Evolutionary conservation across 2,329 filamentous ascomycete genomes (phyloP).

Genomic region (Penicillium sp.): DNA sequence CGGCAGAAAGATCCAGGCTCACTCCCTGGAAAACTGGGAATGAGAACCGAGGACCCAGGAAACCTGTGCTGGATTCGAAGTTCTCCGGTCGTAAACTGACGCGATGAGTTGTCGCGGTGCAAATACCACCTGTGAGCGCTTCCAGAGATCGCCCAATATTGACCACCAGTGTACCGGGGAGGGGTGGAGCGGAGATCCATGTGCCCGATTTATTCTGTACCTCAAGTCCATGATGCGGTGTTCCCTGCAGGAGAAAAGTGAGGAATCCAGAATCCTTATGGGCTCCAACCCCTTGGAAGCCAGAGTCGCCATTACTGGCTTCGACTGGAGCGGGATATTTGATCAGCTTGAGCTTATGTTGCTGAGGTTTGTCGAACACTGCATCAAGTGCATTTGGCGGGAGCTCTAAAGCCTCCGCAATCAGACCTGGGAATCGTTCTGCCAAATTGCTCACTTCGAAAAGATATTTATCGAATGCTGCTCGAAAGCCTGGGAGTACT

Average conservation of each 20-base stretch:
- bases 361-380: constrained; percentile 37
- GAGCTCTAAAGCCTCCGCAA: constrained; percentile 38
- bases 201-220: constrained; percentile 50
- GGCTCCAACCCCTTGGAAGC: constrained; percentile 45
- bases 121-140: constrained; percentile 38
- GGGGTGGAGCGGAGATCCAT: constrained; percentile 50
- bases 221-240: constrained; percentile 48
- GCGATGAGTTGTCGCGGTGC: constrained; percentile 40
- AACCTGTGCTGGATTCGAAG: constrained; percentile 27
- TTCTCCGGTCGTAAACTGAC: constrained; percentile 32
- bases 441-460: constrained; percentile 28
- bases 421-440: constrained; percentile 29
- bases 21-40: constrained; percentile 42
- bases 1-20: constrained; percentile 34
- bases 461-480: constrained; percentile 33
- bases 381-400: constrained; percentile 29
- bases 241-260: constrained; percentile 52
- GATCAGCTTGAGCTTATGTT: constrained; percentile 42
- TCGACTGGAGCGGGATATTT: constrained; percentile 46
- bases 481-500: constrained; percentile 34
- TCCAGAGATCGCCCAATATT: constrained; percentile 49
- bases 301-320: constrained; percentile 20
- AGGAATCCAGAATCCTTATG: constrained; percentile 55
- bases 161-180: constrained; percentile 50
- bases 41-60: constrained; percentile 36